These are phyloP conservation scores for Pseudogymnoascus sp. DNA, from an alignment of 2,329 filamentous ascomycete species.

Conservation along the genomic window DNA sequence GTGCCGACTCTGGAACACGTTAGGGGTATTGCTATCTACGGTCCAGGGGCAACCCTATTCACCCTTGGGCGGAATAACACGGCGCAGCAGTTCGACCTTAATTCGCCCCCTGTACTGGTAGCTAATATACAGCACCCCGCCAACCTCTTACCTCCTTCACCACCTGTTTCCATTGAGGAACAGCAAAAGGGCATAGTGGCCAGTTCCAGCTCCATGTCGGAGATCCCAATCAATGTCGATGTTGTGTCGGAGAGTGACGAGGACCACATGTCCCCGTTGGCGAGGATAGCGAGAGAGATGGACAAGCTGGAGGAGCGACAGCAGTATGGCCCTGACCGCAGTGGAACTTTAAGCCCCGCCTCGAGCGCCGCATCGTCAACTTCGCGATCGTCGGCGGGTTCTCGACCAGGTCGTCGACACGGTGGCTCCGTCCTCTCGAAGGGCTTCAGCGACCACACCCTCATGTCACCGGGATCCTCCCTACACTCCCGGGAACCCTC, in stretches of 20 bases:
- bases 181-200: constrained; percentile 38
- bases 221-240: constrained; percentile 47
- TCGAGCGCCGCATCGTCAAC: constrained; percentile 32
- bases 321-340: constrained; percentile 20
- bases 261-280: constrained; percentile 66
- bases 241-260: constrained; percentile 68
- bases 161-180: constrained; percentile 73
- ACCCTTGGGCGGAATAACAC: constrained; percentile 82
- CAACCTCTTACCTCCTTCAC: constrained; percentile 68
- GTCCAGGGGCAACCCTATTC: constrained; percentile 84
- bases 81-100: constrained; percentile 91
- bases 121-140: constrained; percentile 82
- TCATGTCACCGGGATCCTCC: constrained; percentile 59
- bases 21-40: constrained; percentile 76
- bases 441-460: constrained; percentile 54
- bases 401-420: constrained; percentile 42
- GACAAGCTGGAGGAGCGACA: constrained; percentile 32
- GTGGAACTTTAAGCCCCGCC: constrained; percentile 26
- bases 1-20: constrained; percentile 80
- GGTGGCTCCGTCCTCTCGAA: constrained; percentile 44
- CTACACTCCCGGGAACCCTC: constrained; percentile 31
- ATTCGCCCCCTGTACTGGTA: constrained; percentile 71
- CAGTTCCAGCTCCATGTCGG: constrained; percentile 31
- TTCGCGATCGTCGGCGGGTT: constrained; percentile 47
- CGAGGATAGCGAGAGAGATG: constrained; percentile 65